phyloP scores from a whole-genome alignment of 2,329 filamentous ascomycete species.

The Epichloe gansuensis region DNA sequence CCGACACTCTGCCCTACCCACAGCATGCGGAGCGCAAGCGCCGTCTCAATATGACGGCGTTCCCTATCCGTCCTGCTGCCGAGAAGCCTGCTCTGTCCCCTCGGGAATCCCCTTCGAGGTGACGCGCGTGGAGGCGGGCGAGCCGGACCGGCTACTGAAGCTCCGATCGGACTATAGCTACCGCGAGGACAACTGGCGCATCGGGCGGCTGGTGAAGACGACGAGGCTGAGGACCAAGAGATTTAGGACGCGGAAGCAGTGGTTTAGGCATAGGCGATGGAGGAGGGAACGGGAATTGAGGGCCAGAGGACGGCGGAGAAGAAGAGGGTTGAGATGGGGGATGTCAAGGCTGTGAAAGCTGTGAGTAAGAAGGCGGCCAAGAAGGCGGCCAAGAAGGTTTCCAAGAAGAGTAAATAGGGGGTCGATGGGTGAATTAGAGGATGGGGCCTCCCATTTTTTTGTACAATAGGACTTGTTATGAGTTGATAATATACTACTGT shows the following conservation, averaged over 20 bases:
- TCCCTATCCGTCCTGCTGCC: conserved; percentile 28
- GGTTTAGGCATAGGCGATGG: conserved; percentile 32
- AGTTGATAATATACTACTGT: too few relatives aligned
- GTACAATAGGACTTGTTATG: too few relatives aligned
- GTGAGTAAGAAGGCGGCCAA: conserved; percentile 23
- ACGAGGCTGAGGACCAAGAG: conserved; percentile 37
- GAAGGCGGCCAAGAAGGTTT: conserved; percentile 23
- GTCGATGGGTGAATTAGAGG: not conserved
- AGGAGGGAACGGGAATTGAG: conserved; percentile 28
- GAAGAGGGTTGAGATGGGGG: conserved; percentile 22
- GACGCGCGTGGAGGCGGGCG: conserved; percentile 27
- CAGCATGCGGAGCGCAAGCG: conserved; percentile 61
- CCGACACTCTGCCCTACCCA: conserved; percentile 68
- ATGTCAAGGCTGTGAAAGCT: conserved; percentile 19
- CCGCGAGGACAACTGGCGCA: conserved; percentile 47
- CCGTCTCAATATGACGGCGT: conserved; percentile 59
- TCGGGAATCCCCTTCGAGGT: conserved; percentile 39
- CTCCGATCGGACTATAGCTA: conserved; percentile 45
- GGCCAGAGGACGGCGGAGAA: conserved; percentile 28
- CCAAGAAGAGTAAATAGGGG: conserved; percentile 22
- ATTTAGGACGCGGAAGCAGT: conserved; percentile 38
- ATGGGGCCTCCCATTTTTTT: not conserved
- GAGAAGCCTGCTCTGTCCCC: conserved; percentile 30
- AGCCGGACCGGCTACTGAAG: conserved; percentile 35
- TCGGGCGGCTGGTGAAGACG: conserved; percentile 41